These are phyloP conservation scores for Annona squamosa DNA, from an alignment of 164 flowering plant species.

Conservation along the genomic window DNA sequence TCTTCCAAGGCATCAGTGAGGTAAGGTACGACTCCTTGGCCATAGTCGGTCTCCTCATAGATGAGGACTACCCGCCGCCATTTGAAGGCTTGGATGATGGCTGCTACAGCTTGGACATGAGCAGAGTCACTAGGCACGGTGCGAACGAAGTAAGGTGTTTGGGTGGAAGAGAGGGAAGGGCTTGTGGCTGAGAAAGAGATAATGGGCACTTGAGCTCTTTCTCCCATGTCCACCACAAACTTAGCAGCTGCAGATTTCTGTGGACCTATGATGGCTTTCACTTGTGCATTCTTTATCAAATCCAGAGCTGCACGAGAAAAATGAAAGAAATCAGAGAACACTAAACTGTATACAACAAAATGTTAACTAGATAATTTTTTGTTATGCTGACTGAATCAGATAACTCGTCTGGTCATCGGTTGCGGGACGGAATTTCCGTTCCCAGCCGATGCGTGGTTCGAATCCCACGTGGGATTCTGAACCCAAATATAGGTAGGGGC, in stretches of 20 bases:
- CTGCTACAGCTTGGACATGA: constrained; percentile 13
- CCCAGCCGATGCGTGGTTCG: no score
- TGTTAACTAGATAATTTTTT: no score
- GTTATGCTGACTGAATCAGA: no score
- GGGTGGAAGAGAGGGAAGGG: constrained; percentile 15
- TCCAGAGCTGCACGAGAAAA: constrained; percentile 10
- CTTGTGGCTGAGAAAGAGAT: constrained; percentile 20
- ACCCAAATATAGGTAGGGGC: no score
- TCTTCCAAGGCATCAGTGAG: constrained; percentile 18
- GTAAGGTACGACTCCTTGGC: constrained; percentile 13
- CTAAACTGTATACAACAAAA: not conserved
- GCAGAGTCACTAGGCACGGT: constrained; percentile 13
- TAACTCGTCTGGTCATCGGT: no score
- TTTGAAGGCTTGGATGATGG: constrained; percentile 13
- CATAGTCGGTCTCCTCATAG: constrained; percentile 21
- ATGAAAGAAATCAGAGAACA: not conserved
- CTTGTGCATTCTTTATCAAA: constrained; percentile 15
- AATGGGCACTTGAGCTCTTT: constrained; percentile 21
- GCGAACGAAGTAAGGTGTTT: constrained; percentile 18
- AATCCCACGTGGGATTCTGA: no score
- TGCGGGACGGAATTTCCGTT: no score
- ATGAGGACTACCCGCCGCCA: constrained; percentile 20
- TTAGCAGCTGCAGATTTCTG: constrained; percentile 7
- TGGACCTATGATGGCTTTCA: constrained; percentile 18
- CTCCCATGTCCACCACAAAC: constrained; percentile 14